Base-by-base conservation (phyloP, 2,329 filamentous ascomycete species). In the Neurospora crassa region DNA sequence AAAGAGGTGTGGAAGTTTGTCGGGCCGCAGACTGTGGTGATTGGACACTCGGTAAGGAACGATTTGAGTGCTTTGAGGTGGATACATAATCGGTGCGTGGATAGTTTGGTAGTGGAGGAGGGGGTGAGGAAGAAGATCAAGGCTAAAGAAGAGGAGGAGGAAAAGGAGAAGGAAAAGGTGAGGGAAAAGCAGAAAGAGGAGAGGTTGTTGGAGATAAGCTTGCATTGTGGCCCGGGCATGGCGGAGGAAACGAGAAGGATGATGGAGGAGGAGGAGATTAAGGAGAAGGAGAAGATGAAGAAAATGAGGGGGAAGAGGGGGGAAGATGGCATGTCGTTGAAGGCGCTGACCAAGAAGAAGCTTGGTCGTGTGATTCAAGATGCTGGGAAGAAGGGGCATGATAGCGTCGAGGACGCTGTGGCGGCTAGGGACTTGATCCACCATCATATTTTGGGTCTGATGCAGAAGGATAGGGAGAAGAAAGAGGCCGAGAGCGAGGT, bases 41-140 rank as follows among this genome's bases (percentile, higher is more conserved):
- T 88, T 2, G 82, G 82, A 0, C 86, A 88, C 69, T 80, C 79
- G 0, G 81, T 80, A 0, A 75, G 80, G 11, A 78, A 79, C 43
- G 85, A 87, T 72, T 74, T 87, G 20, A 74, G 75, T 0, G 78
- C 80, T 0, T 75, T 88, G 72, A 79, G 84, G n/a, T 85, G 84
- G 83, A 82, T 84, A 14, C 85, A 87, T 73, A 70, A 70, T 0
- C 71, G 73, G 0, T 76, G 87, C 0, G 77, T 87, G 20, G 85
- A 88, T 74, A 85, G 85, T 0, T 75, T 80, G n/a, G 37, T 81
- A 2, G 71, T 82, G 14, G 80, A 81, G 69, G 76, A 72, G 3
- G 71, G 69, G 69, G 74, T 71, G 42, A 74, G 74, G 59, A 71
- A 10, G 11, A 1, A 1, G 3, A 12, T 11, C 1, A 16, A 67